phyloP scores from a whole-genome alignment of 306 rosid species.

The Hylodesmum podocarpum region DNA sequence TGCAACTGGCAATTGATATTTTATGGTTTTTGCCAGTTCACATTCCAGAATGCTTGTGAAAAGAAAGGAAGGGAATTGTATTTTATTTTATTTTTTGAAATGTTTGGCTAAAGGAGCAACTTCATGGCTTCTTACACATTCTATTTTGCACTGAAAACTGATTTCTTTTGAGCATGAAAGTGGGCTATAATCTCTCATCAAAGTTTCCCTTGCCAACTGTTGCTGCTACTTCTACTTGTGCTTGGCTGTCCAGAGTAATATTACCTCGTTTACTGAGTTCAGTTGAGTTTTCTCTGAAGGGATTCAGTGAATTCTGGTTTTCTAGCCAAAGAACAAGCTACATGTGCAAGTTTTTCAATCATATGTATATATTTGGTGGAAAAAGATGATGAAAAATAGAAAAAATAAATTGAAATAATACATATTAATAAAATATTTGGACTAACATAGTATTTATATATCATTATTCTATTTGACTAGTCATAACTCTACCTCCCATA shows the following conservation, averaged over 20 bases:
- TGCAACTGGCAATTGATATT: constrained; percentile 31
- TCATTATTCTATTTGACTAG: too few species aligned
- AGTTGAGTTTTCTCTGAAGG: neutral
- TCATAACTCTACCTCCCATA: neutral
- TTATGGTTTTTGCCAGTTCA: constrained; percentile 32
- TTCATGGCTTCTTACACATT: constrained; percentile 18
- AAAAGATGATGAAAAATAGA: neutral
- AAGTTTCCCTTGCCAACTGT: neutral
- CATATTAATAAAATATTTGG: too few species aligned
- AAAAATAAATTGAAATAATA: too few species aligned
- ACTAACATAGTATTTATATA: too few species aligned
- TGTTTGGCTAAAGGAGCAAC: constrained; percentile 21
- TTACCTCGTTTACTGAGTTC: neutral
- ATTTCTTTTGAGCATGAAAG: constrained; percentile 19
- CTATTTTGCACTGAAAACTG: constrained; percentile 21
- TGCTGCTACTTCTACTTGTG: neutral
- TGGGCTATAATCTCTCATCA: neutral
- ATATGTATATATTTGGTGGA: neutral
- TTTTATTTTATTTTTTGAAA: neutral
- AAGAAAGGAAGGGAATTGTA: constrained; percentile 25
- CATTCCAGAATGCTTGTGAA: constrained; percentile 6
- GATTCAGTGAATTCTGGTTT: neutral
- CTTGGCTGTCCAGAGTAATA: neutral
- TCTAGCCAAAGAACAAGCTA: neutral
- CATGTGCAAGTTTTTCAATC: neutral